phyloP scores from a whole-genome alignment of 805 yeast genomes.

The Candida vartiovaarae region DNA sequence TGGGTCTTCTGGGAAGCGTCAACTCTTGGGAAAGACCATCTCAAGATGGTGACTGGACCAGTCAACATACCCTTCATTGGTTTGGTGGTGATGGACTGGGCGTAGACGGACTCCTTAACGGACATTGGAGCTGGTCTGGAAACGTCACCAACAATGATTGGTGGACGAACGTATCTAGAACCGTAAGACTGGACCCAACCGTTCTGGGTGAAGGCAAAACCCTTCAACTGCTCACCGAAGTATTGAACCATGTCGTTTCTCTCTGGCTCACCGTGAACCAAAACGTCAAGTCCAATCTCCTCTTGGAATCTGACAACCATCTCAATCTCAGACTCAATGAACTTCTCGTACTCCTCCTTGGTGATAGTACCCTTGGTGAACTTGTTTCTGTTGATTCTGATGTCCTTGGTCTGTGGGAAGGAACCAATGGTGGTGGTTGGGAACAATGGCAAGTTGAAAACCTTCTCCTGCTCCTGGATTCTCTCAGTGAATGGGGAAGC shows the following conservation, averaged over 20 bases:
- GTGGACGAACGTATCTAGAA: constrained; percentile 99
- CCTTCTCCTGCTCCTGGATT: constrained; percentile 77
- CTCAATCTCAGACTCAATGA: constrained; percentile 95
- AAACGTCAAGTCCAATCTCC: constrained; percentile 95
- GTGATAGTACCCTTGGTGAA: constrained; percentile 94
- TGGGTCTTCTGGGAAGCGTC: constrained; percentile 90
- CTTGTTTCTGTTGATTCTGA: constrained; percentile 97
- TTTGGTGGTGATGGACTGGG: constrained; percentile 90
- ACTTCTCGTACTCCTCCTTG: constrained; percentile 90
- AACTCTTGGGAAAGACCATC: constrained; percentile 99
- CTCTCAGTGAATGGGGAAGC: constrained; percentile 80
- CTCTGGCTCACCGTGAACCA: constrained; percentile 99
- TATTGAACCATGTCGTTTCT: constrained; percentile 99
- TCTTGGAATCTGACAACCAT: constrained; percentile 98
- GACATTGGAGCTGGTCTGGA: constrained; percentile 98
- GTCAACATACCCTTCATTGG: constrained; percentile 99
- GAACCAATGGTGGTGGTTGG: constrained; percentile 99
- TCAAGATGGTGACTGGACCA: constrained; percentile 98
- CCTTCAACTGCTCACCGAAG: constrained; percentile 98
- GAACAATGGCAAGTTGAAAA: constrained; percentile 94
- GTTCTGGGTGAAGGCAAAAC: constrained; percentile 96
- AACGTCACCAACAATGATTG: constrained; percentile 97
- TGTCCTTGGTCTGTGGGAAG: constrained; percentile 99
- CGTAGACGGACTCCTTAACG: constrained; percentile 98
- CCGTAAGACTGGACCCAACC: constrained; percentile 99